Evolutionary conservation across 176 grass and related monocot genomes (phyloP).

Genomic region (Cymbopogon citratus): DNA sequence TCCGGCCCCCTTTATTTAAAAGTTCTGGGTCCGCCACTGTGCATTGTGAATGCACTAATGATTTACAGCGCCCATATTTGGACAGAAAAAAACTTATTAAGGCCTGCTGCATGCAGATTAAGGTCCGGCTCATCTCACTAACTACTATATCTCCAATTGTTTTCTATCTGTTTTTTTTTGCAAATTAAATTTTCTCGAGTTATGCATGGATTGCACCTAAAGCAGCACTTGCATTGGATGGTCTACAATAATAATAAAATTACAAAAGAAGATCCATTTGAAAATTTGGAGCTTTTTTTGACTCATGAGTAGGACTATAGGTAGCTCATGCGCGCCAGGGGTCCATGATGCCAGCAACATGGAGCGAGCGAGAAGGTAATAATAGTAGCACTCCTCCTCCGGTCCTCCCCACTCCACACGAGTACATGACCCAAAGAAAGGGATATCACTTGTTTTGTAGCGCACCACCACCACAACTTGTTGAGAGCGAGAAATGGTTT

Average conservation of each 20-base stretch:
- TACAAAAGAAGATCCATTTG: neutral
- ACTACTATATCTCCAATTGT: no score
- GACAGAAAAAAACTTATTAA: no score
- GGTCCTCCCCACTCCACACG: constrained; percentile 47
- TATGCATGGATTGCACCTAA: neutral
- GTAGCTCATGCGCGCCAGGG: constrained; percentile 29
- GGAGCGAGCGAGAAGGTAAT: constrained; percentile 30
- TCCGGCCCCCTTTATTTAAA: no score
- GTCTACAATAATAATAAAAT: neutral
- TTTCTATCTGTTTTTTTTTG: no score
- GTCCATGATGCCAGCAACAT: constrained; percentile 45
- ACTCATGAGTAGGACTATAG: constrained; percentile 6
- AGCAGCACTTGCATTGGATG: neutral
- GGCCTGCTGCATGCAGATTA: no score
- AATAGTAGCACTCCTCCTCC: neutral
- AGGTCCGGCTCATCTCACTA: no score
- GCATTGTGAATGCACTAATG: no score
- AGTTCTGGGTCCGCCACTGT: no score
- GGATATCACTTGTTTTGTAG: constrained; percentile 38
- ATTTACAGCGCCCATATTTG: no score
- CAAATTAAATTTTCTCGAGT: neutral
- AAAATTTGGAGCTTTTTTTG: neutral
- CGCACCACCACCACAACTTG: constrained; percentile 52
- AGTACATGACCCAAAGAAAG: constrained; percentile 20
- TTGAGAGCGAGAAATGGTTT: constrained; percentile 14